These are phyloP conservation scores for Purpureocillium takamizusanense DNA, from an alignment of 2,329 filamentous ascomycete species.

Conservation along the genomic window DNA sequence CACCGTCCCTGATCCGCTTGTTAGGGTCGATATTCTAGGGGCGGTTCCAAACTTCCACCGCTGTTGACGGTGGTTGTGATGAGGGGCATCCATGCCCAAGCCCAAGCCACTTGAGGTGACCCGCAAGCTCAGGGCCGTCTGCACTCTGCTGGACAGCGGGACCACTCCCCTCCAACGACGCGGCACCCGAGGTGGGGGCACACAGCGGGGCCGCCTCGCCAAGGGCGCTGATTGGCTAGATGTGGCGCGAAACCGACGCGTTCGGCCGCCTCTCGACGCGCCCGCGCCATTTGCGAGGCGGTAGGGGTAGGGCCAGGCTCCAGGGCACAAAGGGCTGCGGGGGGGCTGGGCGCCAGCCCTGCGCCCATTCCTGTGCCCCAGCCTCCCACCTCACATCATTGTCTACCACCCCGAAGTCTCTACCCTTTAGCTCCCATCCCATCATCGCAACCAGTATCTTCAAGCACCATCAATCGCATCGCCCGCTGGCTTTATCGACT, in stretches of 20 bases:
- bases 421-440: conserved; percentile 7
- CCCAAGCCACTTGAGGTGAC: too few species aligned
- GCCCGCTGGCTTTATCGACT: conserved; percentile 2
- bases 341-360: conserved; percentile 11
- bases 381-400: conserved; percentile 9
- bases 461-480: conserved; percentile 4
- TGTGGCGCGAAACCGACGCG: conserved; percentile 22
- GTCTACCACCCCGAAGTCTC: conserved; percentile 10
- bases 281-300: too few species aligned
- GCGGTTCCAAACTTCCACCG: too few species aligned
- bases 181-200: too few species aligned
- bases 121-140: too few species aligned
- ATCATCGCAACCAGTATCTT: conserved; percentile 10
- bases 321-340: conserved; percentile 1
- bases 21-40: not conserved
- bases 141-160: too few species aligned
- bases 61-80: conserved; percentile 1
- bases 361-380: conserved; percentile 11
- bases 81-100: not conserved
- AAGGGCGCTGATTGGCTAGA: conserved; percentile 5
- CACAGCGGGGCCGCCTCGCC: not conserved
- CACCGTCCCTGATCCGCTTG: too few species aligned
- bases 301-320: too few species aligned
- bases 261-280: not conserved
- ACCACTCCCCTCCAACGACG: too few species aligned